Conservation (phyloP, 352 stramenopile species). For the Thalassiosira gravida region DNA sequence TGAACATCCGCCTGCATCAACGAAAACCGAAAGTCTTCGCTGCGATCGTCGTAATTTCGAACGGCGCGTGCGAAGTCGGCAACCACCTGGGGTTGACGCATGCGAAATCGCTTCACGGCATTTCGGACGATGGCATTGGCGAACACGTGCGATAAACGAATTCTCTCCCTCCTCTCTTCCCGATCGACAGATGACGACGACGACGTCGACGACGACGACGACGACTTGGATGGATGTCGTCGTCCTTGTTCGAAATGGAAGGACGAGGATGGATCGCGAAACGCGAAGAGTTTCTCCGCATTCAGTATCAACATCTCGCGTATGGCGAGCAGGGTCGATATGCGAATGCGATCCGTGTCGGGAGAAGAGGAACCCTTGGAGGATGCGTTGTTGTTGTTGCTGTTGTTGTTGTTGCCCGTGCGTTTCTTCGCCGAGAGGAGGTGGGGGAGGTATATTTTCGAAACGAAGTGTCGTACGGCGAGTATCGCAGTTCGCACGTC, state of each 20-base stretch:
- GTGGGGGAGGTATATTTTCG: slow-evolving; percentile 31
- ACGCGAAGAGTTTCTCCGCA: slow-evolving; percentile 22
- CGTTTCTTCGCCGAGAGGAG: slow-evolving; percentile 21
- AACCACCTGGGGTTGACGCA: neutral
- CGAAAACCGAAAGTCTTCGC: slow-evolving; percentile 32
- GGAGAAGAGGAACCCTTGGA: neutral
- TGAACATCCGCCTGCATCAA: slow-evolving; percentile 10
- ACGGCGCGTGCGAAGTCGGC: slow-evolving; percentile 13
- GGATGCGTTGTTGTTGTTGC: no score
- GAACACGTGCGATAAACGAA: slow-evolving; percentile 6
- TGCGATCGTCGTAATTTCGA: slow-evolving; percentile 17
- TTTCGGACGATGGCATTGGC: slow-evolving; percentile 22
- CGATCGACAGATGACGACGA: neutral
- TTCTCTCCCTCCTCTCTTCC: neutral
- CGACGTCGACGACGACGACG: neutral
- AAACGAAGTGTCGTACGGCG: slow-evolving; percentile 20
- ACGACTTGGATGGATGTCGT: neutral
- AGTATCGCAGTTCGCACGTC: slow-evolving; percentile 8
- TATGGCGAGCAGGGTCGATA: slow-evolving; percentile 31
- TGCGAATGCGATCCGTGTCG: slow-evolving; percentile 14
- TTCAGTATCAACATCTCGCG: slow-evolving; percentile 42
- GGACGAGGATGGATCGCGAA: neutral
- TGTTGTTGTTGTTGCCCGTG: slow-evolving; percentile 14
- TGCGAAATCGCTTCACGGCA: slow-evolving; percentile 8
- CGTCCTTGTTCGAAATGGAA: no score